A percentile compares a stretch with the other conserved stretches of the same genome.
These are phyloP conservation scores for Fraxinus cuspidata DNA, from an alignment of 257 asterid species.

Conservation along the genomic window DNA sequence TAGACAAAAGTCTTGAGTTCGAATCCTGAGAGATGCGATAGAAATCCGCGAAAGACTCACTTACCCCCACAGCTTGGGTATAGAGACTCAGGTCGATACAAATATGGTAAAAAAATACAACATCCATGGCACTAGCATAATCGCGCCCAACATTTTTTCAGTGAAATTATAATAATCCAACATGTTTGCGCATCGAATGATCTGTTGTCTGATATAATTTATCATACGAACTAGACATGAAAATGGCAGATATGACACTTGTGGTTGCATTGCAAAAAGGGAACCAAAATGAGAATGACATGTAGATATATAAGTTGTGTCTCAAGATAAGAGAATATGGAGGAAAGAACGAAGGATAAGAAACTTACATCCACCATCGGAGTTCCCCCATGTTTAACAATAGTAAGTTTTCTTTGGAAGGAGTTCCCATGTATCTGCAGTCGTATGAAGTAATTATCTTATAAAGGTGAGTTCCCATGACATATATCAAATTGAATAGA, in stretches of 20 bases:
- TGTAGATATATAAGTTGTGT: neutral
- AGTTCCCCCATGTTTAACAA: conserved; percentile 66
- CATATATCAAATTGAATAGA: conserved; percentile 9
- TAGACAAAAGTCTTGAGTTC: too few relatives aligned
- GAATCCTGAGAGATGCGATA: too few relatives aligned
- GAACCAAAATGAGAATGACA: conserved; percentile 10
- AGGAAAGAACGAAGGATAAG: conserved; percentile 19
- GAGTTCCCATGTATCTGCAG: conserved; percentile 91
- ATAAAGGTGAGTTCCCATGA: neutral
- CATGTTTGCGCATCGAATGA: neutral
- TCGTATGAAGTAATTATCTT: conserved; percentile 26
- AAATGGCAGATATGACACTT: neutral
- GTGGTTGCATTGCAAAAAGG: neutral
- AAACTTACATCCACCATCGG: conserved; percentile 66
- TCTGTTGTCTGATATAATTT: neutral
- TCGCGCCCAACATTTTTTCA: neutral
- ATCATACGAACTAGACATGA: neutral
- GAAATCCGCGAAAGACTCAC: too few relatives aligned
- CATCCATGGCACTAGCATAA: neutral
- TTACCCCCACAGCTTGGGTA: too few relatives aligned
- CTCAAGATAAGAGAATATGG: neutral
- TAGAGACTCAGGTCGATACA: too few relatives aligned
- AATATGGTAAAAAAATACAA: neutral
- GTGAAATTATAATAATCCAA: neutral
- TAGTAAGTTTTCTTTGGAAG: conserved; percentile 84